phyloP scores from a whole-genome alignment of 495 filamentous ascomycete genomes.

The Talaromyces adpressus region DNA sequence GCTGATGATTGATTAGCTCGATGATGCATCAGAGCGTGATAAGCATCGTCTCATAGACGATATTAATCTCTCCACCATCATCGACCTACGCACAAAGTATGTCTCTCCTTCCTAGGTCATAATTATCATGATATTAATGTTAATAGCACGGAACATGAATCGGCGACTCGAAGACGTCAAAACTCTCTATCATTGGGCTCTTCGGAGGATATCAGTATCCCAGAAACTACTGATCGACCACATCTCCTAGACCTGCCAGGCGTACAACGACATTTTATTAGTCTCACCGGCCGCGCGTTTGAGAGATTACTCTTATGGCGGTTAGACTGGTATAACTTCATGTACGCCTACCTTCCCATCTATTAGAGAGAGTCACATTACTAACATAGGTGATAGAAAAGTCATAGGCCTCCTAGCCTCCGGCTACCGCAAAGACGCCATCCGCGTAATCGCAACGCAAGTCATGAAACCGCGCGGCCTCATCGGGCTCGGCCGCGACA shows the following conservation, averaged over 20 bases:
- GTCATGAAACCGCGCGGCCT: slow-evolving; percentile 66
- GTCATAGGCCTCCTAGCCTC: slow-evolving; percentile 51
- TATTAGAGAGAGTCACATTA: not conserved
- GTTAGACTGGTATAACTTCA: slow-evolving; percentile 60
- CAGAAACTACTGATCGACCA: slow-evolving; percentile 27
- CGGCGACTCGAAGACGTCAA: slow-evolving; percentile 59
- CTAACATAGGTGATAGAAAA: slow-evolving; percentile 34
- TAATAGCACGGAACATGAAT: slow-evolving; percentile 62
- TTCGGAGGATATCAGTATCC: slow-evolving; percentile 23
- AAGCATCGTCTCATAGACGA: slow-evolving; percentile 50
- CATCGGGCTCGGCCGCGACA: slow-evolving; percentile 56
- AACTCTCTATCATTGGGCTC: slow-evolving; percentile 19
- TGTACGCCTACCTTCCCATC: slow-evolving; percentile 33
- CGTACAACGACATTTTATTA: slow-evolving; percentile 53
- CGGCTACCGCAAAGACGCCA: slow-evolving; percentile 60
- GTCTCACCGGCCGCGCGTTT: slow-evolving; percentile 66
- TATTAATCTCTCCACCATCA: slow-evolving; percentile 58
- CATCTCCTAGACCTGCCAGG: slow-evolving; percentile 50
- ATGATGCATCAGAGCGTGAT: slow-evolving; percentile 65
- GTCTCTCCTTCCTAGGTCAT: slow-evolving; percentile 3
- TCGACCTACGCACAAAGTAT: slow-evolving; percentile 74
- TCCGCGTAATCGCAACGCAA: slow-evolving; percentile 56
- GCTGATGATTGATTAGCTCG: slow-evolving; percentile 26
- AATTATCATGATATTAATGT: slow-evolving; percentile 8
- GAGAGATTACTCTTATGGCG: slow-evolving; percentile 59